Base-by-base conservation (phyloP, 2,329 filamentous ascomycete species). In the Trichoderma citrinoviride region DNA sequence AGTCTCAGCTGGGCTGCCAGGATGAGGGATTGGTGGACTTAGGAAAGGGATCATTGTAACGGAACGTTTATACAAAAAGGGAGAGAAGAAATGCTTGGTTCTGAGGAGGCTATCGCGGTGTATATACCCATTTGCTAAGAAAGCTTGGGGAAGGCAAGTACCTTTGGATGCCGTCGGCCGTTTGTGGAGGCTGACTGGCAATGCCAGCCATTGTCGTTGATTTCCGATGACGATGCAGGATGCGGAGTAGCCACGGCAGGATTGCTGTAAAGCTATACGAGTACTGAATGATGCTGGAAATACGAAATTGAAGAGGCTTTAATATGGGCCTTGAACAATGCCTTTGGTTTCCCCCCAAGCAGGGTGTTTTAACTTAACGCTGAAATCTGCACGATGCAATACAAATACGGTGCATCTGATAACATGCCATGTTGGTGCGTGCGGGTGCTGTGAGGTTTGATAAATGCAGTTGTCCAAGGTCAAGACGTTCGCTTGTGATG, bases 111-210 rank as follows among this genome's bases (percentile, higher is more conserved):
- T 14, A 37, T 37, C 12, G 33, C 12, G 33, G 12, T 66, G 73
- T 72, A 73, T 75, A 75, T 75, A 75, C 73, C 73, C 73, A 72
- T 71, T 73, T 75, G 67, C 67, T 68, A 67, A 63, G 62, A 60
- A 55, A 54, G 56, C 44, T 62, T 57, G 58, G 50, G 55, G 33
- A 23, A 52, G 43, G 27, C 14, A 37, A 14, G 2, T 37, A 37
- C 12, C 12, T 44, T 55, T 21, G 52, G 29, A 56, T 17, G 58
- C 46, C 29, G 58, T 49, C 58, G 41, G 40, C 44, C 58, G 47
- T 37, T 53, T 17, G 41, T 10, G 33, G 33, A 37, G 33, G 47
- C 44, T 50, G 27, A 41, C 33, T 47, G 65, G 64, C 40, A 54
- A 62, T 40, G 27, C 64, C 61, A 63, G 37, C 37, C 33, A 29